These are phyloP conservation scores for Inonotus hispidus DNA, from an alignment of 1,284 basidiomycete genomes.

Conservation along the genomic window DNA sequence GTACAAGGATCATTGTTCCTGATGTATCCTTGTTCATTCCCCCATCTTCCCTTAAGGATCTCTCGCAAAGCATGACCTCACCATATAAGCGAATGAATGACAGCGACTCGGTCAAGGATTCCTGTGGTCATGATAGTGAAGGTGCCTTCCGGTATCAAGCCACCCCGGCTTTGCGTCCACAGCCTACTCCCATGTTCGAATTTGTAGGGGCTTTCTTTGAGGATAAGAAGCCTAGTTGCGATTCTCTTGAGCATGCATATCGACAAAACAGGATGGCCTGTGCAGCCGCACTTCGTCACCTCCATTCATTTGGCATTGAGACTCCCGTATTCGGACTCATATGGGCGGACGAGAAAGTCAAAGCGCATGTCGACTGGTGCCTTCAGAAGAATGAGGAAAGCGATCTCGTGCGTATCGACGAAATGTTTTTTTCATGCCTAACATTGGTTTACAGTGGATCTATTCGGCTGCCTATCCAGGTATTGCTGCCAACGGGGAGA, in stretches of 20 bases:
- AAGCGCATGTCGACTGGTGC: constrained; percentile 54
- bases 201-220: constrained; percentile 51
- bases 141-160: constrained; percentile 48
- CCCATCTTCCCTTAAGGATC: constrained; percentile 29
- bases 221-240: constrained; percentile 51
- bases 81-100: constrained; percentile 42
- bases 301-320: constrained; percentile 40
- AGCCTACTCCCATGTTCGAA: constrained; percentile 43
- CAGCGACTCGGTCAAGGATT: constrained; percentile 31
- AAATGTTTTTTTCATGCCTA: neutral
- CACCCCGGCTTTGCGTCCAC: constrained; percentile 42
- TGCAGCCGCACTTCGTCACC: constrained; percentile 42
- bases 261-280: constrained; percentile 55
- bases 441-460: constrained; percentile 32
- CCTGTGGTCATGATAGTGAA: constrained; percentile 33
- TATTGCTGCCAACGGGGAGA: constrained; percentile 8
- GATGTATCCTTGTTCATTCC: constrained; percentile 47
- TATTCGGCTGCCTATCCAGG: constrained; percentile 46
- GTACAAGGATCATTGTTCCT: constrained; percentile 40
- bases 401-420: constrained; percentile 28
- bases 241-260: constrained; percentile 46
- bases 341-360: constrained; percentile 47
- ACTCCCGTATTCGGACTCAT: constrained; percentile 50
- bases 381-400: constrained; percentile 25
- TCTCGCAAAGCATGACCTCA: constrained; percentile 39